Evolutionary conservation across 345 rosid genomes (phyloP), one percentile per base, ranked within the genome.

Genomic region (Firmiana major): DNA sequence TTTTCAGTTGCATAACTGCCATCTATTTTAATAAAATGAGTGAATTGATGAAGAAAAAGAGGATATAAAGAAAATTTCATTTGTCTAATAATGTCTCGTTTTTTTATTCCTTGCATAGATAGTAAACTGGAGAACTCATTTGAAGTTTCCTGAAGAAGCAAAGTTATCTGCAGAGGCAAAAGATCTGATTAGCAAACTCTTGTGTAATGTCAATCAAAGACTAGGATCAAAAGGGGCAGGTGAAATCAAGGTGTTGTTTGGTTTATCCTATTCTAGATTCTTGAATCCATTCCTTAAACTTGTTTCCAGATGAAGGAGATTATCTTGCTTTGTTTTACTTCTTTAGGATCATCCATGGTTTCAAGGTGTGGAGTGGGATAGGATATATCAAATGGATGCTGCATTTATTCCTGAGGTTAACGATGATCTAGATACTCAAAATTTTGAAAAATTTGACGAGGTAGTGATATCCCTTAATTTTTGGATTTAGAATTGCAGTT

Each of bases 61-160:
- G 65, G 19, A 54, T 51, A 2, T 36, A 21, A 19, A 57, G 60
- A 26, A 26, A 22, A 73, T 63, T 70, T 60, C 11, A 28, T 75
- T 69, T 48, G 45, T 11, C 69, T 63, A 74, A 71, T 58, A 42
- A 66, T 58, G 59, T 43, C 60, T 42, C 48, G 22, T 74, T 53
- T 31, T 67, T 13, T 51, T 73, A 24, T 59, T 75, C 26, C 63
- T 77, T 73, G 69, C 72, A 59, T 86, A 93, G 98, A 95, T 93
- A 79, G 98, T 95, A 59, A 90, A 93, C 79, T 92, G 99, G 99
- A 95, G 76, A 92, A 88, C 91, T 63, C 98, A 93, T 88, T 82
- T 95, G 85, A 95, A 95, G 90, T 93, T 91, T 79, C 99, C 98
- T 69, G 94, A 89, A 85, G 99, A 95, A 87, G 97, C 91, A 78